Evolutionary conservation across 305 asterid species (phyloP).

Genomic region (Solanum hybrid): DNA sequence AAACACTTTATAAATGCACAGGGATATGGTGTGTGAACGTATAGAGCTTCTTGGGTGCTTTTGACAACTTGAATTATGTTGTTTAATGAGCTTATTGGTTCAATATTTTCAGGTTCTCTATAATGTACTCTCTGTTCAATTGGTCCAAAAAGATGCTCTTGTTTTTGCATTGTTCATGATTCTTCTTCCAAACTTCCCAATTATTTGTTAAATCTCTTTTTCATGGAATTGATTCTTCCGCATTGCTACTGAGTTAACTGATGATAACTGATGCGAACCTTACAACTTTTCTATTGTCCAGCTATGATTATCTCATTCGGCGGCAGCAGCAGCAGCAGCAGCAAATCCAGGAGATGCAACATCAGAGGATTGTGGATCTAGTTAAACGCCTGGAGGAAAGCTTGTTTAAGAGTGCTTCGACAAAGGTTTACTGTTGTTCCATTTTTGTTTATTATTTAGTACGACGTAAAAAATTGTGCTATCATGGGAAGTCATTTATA

Average conservation of each 20-base stretch:
- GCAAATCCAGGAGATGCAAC: slow-evolving; percentile 50
- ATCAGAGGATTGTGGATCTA: slow-evolving; percentile 33
- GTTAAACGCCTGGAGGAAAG: slow-evolving; percentile 86
- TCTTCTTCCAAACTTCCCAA: not conserved
- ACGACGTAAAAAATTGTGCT: not conserved
- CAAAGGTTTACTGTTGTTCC: slow-evolving; percentile 47
- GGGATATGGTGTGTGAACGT: not conserved
- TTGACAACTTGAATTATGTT: not conserved
- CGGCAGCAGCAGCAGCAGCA: slow-evolving; percentile 43
- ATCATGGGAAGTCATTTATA: not conserved
- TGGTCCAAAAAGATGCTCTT: slow-evolving; percentile 1
- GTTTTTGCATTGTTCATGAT: not conserved
- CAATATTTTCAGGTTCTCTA: not conserved
- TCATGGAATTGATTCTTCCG: not conserved
- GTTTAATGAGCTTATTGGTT: not conserved
- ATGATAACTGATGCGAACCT: slow-evolving; percentile 11
- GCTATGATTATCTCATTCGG: slow-evolving; percentile 56
- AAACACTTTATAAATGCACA: not conserved
- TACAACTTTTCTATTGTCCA: slow-evolving; percentile 35
- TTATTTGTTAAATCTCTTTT: slow-evolving; percentile 3
- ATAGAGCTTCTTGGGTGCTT: not conserved
- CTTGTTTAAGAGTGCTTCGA: slow-evolving; percentile 52
- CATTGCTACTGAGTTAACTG: not conserved
- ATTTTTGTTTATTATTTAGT: not conserved
- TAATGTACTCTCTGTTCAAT: not conserved